Evolutionary conservation across 2,329 filamentous ascomycete genomes (phyloP), one percentile per base, ranked within the genome.

Genomic region (Parascedosporium putredinis): DNA sequence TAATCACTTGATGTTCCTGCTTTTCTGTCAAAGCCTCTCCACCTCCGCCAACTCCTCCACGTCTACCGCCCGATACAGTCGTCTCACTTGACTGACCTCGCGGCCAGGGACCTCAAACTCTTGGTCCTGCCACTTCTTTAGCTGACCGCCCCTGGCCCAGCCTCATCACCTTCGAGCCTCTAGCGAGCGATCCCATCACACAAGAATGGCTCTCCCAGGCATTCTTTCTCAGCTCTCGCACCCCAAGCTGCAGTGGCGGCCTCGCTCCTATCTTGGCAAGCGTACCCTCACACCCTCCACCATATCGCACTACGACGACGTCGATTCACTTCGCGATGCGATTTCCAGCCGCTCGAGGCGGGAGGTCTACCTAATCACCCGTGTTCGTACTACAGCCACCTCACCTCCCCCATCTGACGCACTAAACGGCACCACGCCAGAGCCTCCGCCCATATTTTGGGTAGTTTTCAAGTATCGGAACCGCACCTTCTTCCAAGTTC

Each of bases 341-440:
- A n/a, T 49, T 14, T 16, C 47, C n/a, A 33, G 33, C 14, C 47
- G 47, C 22, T 42, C 47, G 12, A 12, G 36, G 20, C 34, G 40
- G 4, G 47, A 49, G 14, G 36, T 49, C 23, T 49, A 33, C 36
- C 36, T 49, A 20, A 49, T 49, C 14, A 49, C 47, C 7, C 47
- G 47, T 25, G 43, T 49, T 9, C 36, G 47, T 25, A 24, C n/a
- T n/a, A 24, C 36, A 7, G 24, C 36, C 9, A 16, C 36, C 16
- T 2, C 44, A n/a, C 24, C 20, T 42, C 47, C 4, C 5, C 47
- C 24, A 8, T 10, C 24, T n/a, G n/a, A 16, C 12, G 29, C 23
- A 34, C n/a, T 8, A n/a, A 20, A 3, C 16, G 18, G n/a, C n/a
- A 22, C 18, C 24, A 29, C 18, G 24, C n/a, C n/a, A 9, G 16